Conservation (phyloP, 768 basidiomycete genomes). For the Termitomyces sp. region DNA sequence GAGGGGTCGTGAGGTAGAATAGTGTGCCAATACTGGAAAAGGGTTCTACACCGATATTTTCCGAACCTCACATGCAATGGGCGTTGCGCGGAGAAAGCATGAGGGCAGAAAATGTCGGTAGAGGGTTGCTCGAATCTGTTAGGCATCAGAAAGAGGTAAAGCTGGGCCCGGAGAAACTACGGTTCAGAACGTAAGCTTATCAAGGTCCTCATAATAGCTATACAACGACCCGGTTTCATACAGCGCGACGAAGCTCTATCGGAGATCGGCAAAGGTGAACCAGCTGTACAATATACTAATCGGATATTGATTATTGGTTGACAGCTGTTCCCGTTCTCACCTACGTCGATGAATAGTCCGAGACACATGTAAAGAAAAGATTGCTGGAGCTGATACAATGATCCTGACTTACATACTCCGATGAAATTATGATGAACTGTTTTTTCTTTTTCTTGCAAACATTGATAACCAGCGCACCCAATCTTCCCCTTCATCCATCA, state of each 20-base stretch:
- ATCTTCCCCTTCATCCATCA: no score
- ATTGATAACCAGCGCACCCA: no score
- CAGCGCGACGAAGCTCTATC: slow-evolving; percentile 5
- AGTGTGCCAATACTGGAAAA: slow-evolving; percentile 9
- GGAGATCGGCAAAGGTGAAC: background rate
- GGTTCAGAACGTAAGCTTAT: slow-evolving; percentile 3
- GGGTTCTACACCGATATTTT: slow-evolving; percentile 13
- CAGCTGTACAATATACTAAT: no score
- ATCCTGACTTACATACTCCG: no score
- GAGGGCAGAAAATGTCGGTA: background rate
- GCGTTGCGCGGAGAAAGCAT: slow-evolving; percentile 4
- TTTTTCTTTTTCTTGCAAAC: no score
- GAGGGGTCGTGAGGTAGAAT: slow-evolving; percentile 6
- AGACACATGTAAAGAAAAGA: no score
- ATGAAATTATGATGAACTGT: no score
- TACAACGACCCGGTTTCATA: background rate
- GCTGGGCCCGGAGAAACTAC: slow-evolving; percentile 3
- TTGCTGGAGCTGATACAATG: no score
- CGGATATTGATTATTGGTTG: background rate
- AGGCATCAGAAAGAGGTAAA: slow-evolving; percentile 6
- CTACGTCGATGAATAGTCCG: background rate
- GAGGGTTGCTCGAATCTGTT: slow-evolving; percentile 2
- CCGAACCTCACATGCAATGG: slow-evolving; percentile 8
- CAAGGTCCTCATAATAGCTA: background rate
- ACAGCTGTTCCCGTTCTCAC: background rate